Evolutionary conservation across 768 basidiomycete genomes (phyloP).

Genomic region (Lactarius sanguifluus): DNA sequence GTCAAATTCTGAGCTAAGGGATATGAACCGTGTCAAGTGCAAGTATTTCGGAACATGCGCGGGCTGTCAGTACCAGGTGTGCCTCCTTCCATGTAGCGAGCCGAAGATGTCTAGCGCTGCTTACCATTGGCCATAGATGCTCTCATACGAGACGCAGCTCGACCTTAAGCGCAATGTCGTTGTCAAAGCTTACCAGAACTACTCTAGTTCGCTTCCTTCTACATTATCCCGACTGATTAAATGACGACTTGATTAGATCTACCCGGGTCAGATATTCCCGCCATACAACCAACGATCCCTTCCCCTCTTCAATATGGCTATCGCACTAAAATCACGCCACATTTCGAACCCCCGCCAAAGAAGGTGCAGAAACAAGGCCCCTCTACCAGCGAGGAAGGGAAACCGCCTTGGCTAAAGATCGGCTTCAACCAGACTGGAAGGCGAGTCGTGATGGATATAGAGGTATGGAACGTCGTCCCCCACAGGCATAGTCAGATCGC

Average conservation of each 20-base stretch:
- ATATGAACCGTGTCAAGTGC: constrained; percentile 66
- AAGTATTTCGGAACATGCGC: constrained; percentile 87
- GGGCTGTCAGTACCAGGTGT: constrained; percentile 92
- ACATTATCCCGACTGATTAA: constrained; percentile 11
- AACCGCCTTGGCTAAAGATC: constrained; percentile 75
- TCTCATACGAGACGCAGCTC: constrained; percentile 85
- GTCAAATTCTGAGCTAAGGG: constrained; percentile 65
- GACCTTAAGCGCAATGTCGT: constrained; percentile 85
- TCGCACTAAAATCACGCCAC: constrained; percentile 96
- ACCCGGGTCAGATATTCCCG: constrained; percentile 54
- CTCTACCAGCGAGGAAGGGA: constrained; percentile 28
- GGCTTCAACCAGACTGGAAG: constrained; percentile 85
- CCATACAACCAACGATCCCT: constrained; percentile 70
- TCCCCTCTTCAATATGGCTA: constrained; percentile 91
- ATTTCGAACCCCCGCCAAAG: constrained; percentile 80
- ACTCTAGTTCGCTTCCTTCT: constrained; percentile 48
- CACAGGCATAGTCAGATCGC: background rate
- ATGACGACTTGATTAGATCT: constrained; percentile 45
- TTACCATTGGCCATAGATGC: constrained; percentile 52
- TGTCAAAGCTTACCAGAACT: constrained; percentile 77
- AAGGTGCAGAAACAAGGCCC: constrained; percentile 34
- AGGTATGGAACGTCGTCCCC: constrained; percentile 47
- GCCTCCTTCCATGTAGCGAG: constrained; percentile 15
- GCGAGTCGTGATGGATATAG: constrained; percentile 82
- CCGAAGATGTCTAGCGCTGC: background rate